These are phyloP conservation scores for Castanopsis chinensis DNA, from an alignment of 306 rosid genomes.

Conservation along the genomic window DNA sequence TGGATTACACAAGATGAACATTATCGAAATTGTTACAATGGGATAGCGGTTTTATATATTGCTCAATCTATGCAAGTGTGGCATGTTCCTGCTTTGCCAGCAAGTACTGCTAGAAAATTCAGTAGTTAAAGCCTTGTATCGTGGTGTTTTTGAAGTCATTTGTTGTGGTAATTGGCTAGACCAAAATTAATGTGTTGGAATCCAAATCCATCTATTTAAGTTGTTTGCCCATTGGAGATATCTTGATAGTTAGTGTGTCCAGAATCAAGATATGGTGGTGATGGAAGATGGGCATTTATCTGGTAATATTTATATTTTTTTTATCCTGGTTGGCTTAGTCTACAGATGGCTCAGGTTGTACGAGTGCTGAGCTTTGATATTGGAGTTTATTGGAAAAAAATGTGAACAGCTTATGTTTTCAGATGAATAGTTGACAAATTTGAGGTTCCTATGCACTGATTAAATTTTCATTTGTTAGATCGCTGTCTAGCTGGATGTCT, in stretches of 20 bases:
- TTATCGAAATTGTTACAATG: too few relatives aligned
- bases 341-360: not conserved
- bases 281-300: not conserved
- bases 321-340: not conserved
- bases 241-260: not conserved
- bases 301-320: not conserved
- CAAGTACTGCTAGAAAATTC: not conserved
- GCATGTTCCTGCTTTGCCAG: not conserved
- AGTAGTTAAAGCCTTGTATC: not conserved
- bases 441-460: not conserved
- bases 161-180: not conserved
- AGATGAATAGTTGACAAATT: not conserved
- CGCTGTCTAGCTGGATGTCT: not conserved
- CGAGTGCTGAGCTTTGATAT: not conserved
- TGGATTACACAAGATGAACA: too few relatives aligned
- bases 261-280: not conserved
- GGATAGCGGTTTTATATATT: not conserved
- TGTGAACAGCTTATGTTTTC: not conserved
- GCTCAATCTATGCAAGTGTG: not conserved
- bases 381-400: not conserved
- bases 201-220: not conserved
- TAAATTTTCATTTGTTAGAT: not conserved
- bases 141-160: not conserved
- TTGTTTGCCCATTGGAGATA: not conserved
- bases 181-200: not conserved